Evolutionary conservation across 1,139 yeast species (phyloP), one percentile per base, ranked within the genome.

Genomic region (Yamadazyma jaroonii): DNA sequence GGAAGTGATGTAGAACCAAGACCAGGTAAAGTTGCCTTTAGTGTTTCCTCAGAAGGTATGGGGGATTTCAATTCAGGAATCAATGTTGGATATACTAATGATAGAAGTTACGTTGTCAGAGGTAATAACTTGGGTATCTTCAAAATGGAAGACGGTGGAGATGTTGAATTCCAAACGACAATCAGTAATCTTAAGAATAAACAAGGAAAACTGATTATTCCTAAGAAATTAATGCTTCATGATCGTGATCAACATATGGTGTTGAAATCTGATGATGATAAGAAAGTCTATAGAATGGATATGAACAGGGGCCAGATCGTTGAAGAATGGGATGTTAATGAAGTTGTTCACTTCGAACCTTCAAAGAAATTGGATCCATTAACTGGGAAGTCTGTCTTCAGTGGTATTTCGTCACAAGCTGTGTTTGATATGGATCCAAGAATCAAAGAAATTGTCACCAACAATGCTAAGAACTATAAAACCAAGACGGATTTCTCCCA

Each of bases 81-180:
- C 47, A 80, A 85, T 0, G 81, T 87, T 12, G 92, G 95, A 1
- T 76, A 66, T 45, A 74, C 75, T 37, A 81, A 80, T 46, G 82
- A 85, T 52, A 71, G 94, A 26, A 74, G 95, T 0, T 89, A 74
- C 56, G 92, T 89, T 23, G 81, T 84, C 0, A 76, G 95, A 47
- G 95, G 90, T 7, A 67, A 86, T 56, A 79, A 77, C 49, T 67
- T 89, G 38, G 96, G 96, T 15, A 90, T 89, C 5, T 87, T 87
- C 62, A 80, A 74, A 50, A 17, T 6, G 6, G 20, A 17, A 17
- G 76, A 81, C 21, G 72, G 72, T 23, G 68, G 66, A 21, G 74
- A 74, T 36, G 61, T 88, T 32, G 74, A 79, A 41, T 88, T 75
- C 50, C 65, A 74, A 25, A 79, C 95, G 1, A 76, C 95, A 0